Base-by-base conservation (phyloP, 2,329 filamentous ascomycete species). In the Cladophialophora exuberans region DNA sequence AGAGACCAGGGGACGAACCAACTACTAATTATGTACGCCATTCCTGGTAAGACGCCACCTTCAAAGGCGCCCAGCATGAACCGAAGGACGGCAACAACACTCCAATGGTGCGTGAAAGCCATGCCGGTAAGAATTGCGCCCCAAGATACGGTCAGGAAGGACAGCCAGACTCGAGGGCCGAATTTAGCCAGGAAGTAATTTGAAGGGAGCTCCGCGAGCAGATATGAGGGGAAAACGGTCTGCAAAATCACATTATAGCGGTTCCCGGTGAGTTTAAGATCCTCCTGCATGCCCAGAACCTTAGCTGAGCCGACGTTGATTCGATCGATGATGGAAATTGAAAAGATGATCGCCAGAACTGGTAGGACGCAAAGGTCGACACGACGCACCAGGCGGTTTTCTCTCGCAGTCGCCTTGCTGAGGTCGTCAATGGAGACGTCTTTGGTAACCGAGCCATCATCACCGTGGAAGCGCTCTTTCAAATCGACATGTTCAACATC, bases 61-160 rank as follows among this genome's bases (percentile, higher is more conserved):
- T 89, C 86, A 25, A 88, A 77, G 2, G 85, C 58, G 48, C 86
- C 86, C 11, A 88, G 75, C 1, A 89, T 41, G 13, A 57, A 51
- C 42, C 65, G 52, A 36, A 65, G 46, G 20, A 46, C 59, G 39
- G 57, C 54, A 52, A 67, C 57, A 20, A 57, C 48, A 17, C 56
- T 30, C 60, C 60, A 67, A 9, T 55, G 45, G 15, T 61, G 62
- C 3, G 59, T 54, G 35, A 66, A 64, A 13, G 64, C 65, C 22
- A 63, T 60, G 35, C 58, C 55, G 33, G 61, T 62, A 71, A 75
- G 75, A 7, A 75, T 67, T 13, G 67, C 66, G 6, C 74, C 74
- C 73, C 72, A 76, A 5, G 66, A 44, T 3, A 71, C 52, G 74
- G 59, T 59, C 13, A 69, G 67, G 43, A 52, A 59, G 11, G 78